Conservation (phyloP, 116 monocot species). For the Dioscorea cayenensis region DNA sequence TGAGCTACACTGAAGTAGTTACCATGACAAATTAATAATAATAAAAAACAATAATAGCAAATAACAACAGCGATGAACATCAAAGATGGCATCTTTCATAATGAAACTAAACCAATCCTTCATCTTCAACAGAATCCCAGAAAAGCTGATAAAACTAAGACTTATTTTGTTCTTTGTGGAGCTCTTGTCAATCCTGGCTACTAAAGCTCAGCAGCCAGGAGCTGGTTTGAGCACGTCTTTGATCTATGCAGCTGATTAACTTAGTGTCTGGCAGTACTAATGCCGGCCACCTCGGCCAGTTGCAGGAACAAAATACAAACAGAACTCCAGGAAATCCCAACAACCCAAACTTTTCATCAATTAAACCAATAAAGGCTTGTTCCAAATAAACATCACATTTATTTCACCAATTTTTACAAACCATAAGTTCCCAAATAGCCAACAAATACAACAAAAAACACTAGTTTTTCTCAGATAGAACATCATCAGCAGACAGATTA, state of each 20-base stretch:
- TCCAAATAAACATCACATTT: not conserved
- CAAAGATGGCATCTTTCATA: no score
- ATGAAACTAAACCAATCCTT: no score
- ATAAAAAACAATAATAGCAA: no score
- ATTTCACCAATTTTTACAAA: not conserved
- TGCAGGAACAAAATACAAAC: slow-evolving; percentile 24
- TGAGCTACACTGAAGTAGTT: not conserved
- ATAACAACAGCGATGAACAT: no score
- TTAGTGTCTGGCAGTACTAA: slow-evolving; percentile 64
- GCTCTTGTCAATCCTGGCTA: slow-evolving; percentile 59
- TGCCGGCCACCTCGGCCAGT: slow-evolving; percentile 93
- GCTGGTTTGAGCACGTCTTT: slow-evolving; percentile 63
- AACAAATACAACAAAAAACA: no score
- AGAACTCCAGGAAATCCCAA: not conserved
- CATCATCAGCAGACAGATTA: no score
- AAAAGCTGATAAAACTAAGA: no score
- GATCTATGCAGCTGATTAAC: slow-evolving; percentile 79
- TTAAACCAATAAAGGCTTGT: not conserved
- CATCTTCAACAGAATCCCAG: not conserved
- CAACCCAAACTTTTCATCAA: not conserved
- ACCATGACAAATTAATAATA: no score
- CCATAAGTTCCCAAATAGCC: no score
- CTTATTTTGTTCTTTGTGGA: slow-evolving; percentile 21
- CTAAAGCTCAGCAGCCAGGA: slow-evolving; percentile 54
- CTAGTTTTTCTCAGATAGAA: no score